These are phyloP conservation scores for Stenocarpella maydis DNA, from an alignment of 2,329 filamentous ascomycete species.

Conservation along the genomic window DNA sequence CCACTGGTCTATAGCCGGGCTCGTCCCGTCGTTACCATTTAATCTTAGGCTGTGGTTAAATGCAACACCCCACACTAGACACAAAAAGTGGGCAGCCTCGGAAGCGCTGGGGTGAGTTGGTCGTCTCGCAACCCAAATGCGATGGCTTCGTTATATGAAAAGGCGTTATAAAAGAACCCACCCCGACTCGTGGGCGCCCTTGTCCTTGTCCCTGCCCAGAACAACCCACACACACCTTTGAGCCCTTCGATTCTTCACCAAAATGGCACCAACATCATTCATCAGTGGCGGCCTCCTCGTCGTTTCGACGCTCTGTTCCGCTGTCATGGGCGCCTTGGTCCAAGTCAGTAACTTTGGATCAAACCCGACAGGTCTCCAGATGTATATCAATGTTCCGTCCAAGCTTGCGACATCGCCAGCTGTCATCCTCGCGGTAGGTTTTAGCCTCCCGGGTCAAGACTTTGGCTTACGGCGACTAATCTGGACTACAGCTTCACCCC, in stretches of 20 bases:
- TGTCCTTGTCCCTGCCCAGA: background rate
- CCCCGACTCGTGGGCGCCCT: too few species aligned
- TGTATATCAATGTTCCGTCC: conserved; percentile 51
- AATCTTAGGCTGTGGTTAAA: conserved; percentile 24
- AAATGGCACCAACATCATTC: background rate
- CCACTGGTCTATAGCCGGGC: conserved; percentile 8
- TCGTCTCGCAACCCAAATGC: background rate
- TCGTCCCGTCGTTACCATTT: conserved; percentile 10
- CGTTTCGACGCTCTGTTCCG: background rate
- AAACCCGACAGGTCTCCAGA: conserved; percentile 50
- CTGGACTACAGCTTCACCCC: conserved; percentile 49
- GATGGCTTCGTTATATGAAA: background rate
- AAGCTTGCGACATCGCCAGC: conserved; percentile 48
- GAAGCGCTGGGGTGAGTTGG: background rate
- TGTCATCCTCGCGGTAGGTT: conserved; percentile 51
- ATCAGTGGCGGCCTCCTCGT: background rate
- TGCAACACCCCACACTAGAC: conserved; percentile 17
- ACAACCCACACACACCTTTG: background rate
- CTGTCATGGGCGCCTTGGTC: background rate
- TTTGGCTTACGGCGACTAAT: background rate
- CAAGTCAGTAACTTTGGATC: conserved; percentile 39
- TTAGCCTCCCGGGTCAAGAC: background rate
- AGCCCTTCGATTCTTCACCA: background rate
- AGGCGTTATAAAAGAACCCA: background rate
- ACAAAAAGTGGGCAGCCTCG: background rate